Evolutionary conservation across 2,329 filamentous ascomycete genomes (phyloP).

Genomic region (Pseudodiploospora longispora): DNA sequence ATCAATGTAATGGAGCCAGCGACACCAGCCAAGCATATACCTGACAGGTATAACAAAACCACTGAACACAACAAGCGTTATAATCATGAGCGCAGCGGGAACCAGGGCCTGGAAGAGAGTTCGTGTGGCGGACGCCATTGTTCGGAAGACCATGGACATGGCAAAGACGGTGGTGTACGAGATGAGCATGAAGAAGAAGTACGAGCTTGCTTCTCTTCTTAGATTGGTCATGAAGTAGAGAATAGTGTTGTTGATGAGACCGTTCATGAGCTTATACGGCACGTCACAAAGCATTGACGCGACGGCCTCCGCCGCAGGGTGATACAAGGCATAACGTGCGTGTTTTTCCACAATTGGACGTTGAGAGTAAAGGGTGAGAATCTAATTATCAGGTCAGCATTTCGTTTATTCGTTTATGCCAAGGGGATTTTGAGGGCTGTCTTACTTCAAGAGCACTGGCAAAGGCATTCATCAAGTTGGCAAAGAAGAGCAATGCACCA

Average conservation of each 20-base stretch:
- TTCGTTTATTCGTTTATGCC: not conserved
- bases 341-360: constrained; percentile 91
- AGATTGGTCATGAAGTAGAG: constrained; percentile 87
- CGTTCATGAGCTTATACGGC: constrained; percentile 68
- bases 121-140: constrained; percentile 67
- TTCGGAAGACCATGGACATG: constrained; percentile 84
- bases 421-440: not conserved
- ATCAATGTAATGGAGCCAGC: constrained; percentile 77
- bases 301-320: constrained; percentile 81
- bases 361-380: constrained; percentile 79
- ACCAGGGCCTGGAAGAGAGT: constrained; percentile 59
- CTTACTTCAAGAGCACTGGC: constrained; percentile 64
- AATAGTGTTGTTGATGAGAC: constrained; percentile 67
- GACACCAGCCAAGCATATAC: constrained; percentile 73
- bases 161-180: constrained; percentile 64
- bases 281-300: constrained; percentile 80
- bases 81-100: constrained; percentile 51
- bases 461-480: constrained; percentile 79
- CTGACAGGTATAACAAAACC: constrained; percentile 58
- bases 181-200: constrained; percentile 80
- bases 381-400: constrained; percentile 33
- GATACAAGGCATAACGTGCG: constrained; percentile 75
- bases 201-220: constrained; percentile 62
- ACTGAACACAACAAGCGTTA: constrained; percentile 61
- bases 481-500: constrained; percentile 78